Conservation (phyloP, 495 filamentous ascomycete species). For the Penicillium lividum region DNA sequence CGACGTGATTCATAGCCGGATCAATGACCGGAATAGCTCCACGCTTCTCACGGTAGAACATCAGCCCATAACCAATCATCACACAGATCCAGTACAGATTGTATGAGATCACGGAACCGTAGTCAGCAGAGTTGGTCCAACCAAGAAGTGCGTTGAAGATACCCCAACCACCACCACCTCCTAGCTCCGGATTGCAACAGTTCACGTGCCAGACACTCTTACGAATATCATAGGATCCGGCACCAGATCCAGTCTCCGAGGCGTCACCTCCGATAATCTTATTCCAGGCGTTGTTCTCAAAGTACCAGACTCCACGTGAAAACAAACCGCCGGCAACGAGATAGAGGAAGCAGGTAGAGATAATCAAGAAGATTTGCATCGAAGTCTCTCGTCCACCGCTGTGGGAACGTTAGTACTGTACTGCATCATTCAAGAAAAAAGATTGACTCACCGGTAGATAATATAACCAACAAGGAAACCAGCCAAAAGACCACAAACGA, state of each 20-base stretch:
- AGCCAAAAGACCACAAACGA: constrained; percentile 64
- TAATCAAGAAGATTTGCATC: constrained; percentile 76
- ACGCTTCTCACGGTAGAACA: constrained; percentile 29
- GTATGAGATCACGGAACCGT: constrained; percentile 78
- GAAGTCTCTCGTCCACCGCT: constrained; percentile 64
- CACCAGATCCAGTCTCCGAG: constrained; percentile 70
- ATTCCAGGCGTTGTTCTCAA: constrained; percentile 67
- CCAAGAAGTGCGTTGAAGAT: constrained; percentile 81
- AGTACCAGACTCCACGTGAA: constrained; percentile 72
- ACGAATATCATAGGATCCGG: constrained; percentile 85
- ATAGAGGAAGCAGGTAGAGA: constrained; percentile 82
- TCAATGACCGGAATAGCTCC: constrained; percentile 28
- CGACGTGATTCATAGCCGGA: constrained; percentile 16
- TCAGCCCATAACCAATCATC: constrained; percentile 26
- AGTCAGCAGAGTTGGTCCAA: constrained; percentile 88
- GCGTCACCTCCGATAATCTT: constrained; percentile 69
- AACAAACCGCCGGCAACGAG: constrained; percentile 84
- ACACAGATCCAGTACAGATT: constrained; percentile 76
- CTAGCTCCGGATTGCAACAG: constrained; percentile 72
- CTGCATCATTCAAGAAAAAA: not conserved
- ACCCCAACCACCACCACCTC: constrained; percentile 83
- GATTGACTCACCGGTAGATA: constrained; percentile 63
- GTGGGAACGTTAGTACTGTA: not conserved
- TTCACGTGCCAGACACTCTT: constrained; percentile 92
- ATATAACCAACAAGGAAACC: constrained; percentile 66